A percentile compares a stretch with the other conserved stretches of the same genome.
phyloP scores from a whole-genome alignment of 768 basidiomycete genomes.

The Psilocybe cyanescens region DNA sequence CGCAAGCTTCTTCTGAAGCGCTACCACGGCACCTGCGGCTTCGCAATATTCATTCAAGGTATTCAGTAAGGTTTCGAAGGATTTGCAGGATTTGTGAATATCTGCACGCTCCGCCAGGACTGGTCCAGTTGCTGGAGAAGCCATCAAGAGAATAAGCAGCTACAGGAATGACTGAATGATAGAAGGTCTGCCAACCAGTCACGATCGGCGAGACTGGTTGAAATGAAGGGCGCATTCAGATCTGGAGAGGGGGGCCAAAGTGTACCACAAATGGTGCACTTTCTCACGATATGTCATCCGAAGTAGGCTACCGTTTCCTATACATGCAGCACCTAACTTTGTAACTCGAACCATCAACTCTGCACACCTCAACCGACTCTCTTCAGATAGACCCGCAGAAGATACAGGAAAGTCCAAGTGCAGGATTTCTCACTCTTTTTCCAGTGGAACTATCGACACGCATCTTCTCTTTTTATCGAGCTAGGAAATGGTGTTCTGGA shows the following conservation, averaged over 20 bases:
- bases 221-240: conserved; percentile 4
- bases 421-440: no score
- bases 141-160: not conserved
- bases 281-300: conserved; percentile 6
- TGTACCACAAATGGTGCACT: conserved; percentile 5
- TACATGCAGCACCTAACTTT: no score
- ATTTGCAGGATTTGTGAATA: conserved; percentile 82
- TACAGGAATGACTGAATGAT: not conserved
- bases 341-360: no score
- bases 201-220: conserved; percentile 6
- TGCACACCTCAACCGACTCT: no score
- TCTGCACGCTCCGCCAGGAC: conserved; percentile 64
- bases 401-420: not conserved
- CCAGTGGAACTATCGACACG: no score
- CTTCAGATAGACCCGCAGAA: no score
- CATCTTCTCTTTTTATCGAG: no score
- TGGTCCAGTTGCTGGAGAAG: not conserved
- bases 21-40: conserved; percentile 60
- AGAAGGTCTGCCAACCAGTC: not conserved
- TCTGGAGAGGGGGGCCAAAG: conserved; percentile 11
- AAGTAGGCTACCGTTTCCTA: not conserved
- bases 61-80: conserved; percentile 68
- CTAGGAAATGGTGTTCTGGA: no score
- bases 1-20: conserved; percentile 75
- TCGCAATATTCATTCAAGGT: conserved; percentile 79